Base-by-base conservation (phyloP, 1,139 yeast genomes). In the Taphrina communis region DNA sequence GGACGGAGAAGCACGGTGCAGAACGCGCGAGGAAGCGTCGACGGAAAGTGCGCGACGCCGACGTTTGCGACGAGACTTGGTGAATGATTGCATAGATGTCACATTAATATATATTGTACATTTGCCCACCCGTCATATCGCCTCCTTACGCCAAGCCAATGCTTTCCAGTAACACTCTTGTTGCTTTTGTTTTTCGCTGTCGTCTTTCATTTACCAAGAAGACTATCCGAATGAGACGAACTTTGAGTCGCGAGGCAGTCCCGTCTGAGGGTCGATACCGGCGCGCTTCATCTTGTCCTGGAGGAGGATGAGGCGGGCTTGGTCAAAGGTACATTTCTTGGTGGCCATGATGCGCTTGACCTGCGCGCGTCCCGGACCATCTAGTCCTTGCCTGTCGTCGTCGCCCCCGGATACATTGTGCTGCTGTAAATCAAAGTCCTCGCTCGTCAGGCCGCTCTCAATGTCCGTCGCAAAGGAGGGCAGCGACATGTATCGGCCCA, bases 371-470 rank as follows among this genome's bases (percentile, higher is more conserved):
- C 89, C 85, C 5, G 72, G 75, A 50, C 81, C 85, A 76, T 85
- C 87, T 57, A 90, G 80, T 0, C 96, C 96, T 17, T 78, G 75
- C 68, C 96, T 82, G 0, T 80, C 62, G 0, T 80, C 62, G 74
- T 90, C 96, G 46, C 79, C 79, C 12, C 78, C 76, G 35, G 72
- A 75, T 14, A 80, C 73, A 70, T 88, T 86, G 31, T 25, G 31
- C 60, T 82, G 81, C 14, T 79, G 73, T 41, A 89, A 76, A 75
- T 88, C 85, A 75, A 90, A 90, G 50, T 80, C 83, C 53, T 78
- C 80, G 19, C 95, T 89, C 51, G 82, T 80, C 50, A 90, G 78
- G 0, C 96, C 96, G n/a, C 80, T 80, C 66, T 86, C 90, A 35
- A 86, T 75, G 76, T 90, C 96, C 14, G 81, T 81, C 56, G 80